Percentiles rank a stretch among this genome's conserved stretches.
These are phyloP conservation scores for Acanthochlamys bracteata DNA, from an alignment of 106 monocot species.

Conservation along the genomic window DNA sequence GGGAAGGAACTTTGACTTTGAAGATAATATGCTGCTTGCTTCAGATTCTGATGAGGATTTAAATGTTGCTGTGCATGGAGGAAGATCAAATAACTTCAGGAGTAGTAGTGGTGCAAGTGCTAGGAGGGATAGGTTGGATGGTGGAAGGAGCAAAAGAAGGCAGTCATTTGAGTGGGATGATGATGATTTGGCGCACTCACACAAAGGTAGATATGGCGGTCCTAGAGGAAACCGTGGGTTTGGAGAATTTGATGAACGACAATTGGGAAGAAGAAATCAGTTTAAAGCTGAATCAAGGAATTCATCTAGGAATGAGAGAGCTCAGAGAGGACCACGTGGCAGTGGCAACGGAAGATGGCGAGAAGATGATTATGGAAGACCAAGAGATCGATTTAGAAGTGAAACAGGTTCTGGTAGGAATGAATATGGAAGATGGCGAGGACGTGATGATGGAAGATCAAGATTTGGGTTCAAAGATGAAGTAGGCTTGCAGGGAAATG, in stretches of 20 bases:
- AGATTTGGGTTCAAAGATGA: too few relatives aligned
- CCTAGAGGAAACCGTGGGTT: constrained; percentile 1
- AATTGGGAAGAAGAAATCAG: constrained; percentile 2
- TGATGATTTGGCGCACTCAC: constrained; percentile 8
- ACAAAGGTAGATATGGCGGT: constrained; percentile 4
- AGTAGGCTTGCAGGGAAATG: not conserved
- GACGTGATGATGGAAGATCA: not conserved
- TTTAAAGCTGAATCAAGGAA: constrained; percentile 11
- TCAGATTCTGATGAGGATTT: constrained; percentile 22
- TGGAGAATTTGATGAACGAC: not conserved
- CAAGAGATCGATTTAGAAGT: too few relatives aligned
- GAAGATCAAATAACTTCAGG: not conserved
- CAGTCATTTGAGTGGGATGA: constrained; percentile 12
- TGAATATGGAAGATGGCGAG: not conserved
- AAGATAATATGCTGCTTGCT: constrained; percentile 21
- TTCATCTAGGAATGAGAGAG: not conserved
- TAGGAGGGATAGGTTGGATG: constrained; percentile 5
- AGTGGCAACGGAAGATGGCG: not conserved
- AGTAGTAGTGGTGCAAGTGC: not conserved
- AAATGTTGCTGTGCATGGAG: not conserved
- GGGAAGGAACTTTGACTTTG: constrained; percentile 15
- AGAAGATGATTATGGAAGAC: not conserved
- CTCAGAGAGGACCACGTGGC: not conserved
- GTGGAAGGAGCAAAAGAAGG: constrained; percentile 13
- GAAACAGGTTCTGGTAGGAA: not conserved